Evolutionary conservation across 345 rosid genomes (phyloP).

Genomic region (Eutrema japonicum): DNA sequence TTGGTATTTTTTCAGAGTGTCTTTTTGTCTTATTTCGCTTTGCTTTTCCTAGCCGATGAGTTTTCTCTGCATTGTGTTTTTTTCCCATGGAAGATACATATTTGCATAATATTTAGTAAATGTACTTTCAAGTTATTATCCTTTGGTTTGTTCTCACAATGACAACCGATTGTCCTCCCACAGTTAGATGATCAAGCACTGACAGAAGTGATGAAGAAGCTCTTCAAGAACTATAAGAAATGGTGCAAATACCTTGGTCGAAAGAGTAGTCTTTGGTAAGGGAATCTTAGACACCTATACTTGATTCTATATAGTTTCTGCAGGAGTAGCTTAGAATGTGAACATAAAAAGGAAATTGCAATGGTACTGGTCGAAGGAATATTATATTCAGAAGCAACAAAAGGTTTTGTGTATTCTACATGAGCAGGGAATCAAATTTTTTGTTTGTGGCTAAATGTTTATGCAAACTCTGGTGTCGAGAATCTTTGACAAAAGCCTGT

Average conservation of each 20-base stretch:
- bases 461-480: slow-evolving; percentile 25
- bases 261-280: slow-evolving; percentile 99
- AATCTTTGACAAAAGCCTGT: slow-evolving; percentile 6
- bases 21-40: neutral
- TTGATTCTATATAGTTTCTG: slow-evolving; percentile 7
- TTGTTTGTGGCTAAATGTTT: slow-evolving; percentile 4
- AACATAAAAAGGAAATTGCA: slow-evolving; percentile 3
- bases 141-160: slow-evolving; percentile 12
- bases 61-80: neutral
- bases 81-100: neutral
- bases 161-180: slow-evolving; percentile 12
- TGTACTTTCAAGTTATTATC: slow-evolving; percentile 4
- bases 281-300: neutral
- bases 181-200: slow-evolving; percentile 97
- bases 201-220: slow-evolving; percentile 98
- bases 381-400: slow-evolving; percentile 8
- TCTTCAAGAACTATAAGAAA: slow-evolving; percentile 96
- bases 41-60: neutral
- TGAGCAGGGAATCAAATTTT: slow-evolving; percentile 9
- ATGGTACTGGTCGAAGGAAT: slow-evolving; percentile 7
- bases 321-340: slow-evolving; percentile 16
- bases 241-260: slow-evolving; percentile 98
- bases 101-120: neutral
- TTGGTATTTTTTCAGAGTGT: neutral
- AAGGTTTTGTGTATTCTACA: slow-evolving; percentile 8